Conservation (phyloP, 768 basidiomycete genomes). For the Suillus discolor region DNA sequence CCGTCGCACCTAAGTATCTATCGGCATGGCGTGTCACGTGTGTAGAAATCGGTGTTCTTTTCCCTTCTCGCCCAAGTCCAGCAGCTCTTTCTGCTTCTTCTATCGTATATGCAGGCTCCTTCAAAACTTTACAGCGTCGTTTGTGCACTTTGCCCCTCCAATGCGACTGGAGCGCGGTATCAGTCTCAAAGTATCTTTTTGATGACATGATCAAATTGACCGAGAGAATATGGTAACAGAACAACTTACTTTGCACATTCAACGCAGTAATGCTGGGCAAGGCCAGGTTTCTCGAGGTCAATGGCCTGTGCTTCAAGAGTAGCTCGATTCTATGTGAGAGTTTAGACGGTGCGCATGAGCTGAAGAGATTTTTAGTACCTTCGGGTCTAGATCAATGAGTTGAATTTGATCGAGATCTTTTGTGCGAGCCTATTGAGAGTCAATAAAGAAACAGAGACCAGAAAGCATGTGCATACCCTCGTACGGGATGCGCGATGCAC, state of each 20-base stretch:
- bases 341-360: background rate
- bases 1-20: slow-evolving; percentile 3
- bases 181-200: slow-evolving; percentile 80
- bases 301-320: slow-evolving; percentile 82
- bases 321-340: slow-evolving; percentile 57
- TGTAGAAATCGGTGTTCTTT: slow-evolving; percentile 13
- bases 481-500: slow-evolving; percentile 89
- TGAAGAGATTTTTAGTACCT: slow-evolving; percentile 47
- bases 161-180: slow-evolving; percentile 78
- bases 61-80: slow-evolving; percentile 72
- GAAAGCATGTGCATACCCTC: slow-evolving; percentile 47
- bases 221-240: background rate
- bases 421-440: slow-evolving; percentile 57
- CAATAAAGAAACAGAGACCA: slow-evolving; percentile 5
- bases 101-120: slow-evolving; percentile 88
- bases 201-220: background rate
- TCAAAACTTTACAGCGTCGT: slow-evolving; percentile 79
- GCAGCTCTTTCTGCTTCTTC: slow-evolving; percentile 91
- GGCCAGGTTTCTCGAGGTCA: slow-evolving; percentile 87
- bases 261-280: slow-evolving; percentile 95
- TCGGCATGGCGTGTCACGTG: background rate
- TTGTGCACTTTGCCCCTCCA: slow-evolving; percentile 92
- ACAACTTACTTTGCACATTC: slow-evolving; percentile 86
- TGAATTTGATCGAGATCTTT: slow-evolving; percentile 94
- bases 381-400: slow-evolving; percentile 83